Conservation (phyloP, 495 filamentous ascomycete species). For the Annulohypoxylon nitens region DNA sequence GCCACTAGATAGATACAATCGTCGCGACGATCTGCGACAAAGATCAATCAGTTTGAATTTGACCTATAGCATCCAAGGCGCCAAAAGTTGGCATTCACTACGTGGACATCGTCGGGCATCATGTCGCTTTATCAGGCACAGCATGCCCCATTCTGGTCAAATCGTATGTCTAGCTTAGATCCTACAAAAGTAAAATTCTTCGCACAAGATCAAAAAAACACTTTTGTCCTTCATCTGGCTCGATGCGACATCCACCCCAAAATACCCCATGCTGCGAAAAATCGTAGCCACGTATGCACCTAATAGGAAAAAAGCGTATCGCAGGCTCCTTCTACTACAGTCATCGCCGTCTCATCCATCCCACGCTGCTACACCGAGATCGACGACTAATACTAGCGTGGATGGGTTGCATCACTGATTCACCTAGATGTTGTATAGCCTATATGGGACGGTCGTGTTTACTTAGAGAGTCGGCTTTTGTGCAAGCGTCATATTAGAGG, state of each 20-base stretch:
- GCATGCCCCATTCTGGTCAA: conserved; percentile 16
- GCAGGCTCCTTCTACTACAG: neutral
- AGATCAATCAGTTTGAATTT: neutral
- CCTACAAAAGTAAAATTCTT: conserved; percentile 9
- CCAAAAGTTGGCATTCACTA: conserved; percentile 21
- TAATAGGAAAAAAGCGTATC: conserved; percentile 11
- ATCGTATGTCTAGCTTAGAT: neutral
- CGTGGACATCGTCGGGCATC: conserved; percentile 36
- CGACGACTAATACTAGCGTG: conserved; percentile 13
- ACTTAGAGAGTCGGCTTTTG: neutral
- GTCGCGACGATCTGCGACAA: conserved; percentile 5
- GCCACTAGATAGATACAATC: neutral
- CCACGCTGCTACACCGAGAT: conserved; percentile 31
- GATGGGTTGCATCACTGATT: conserved; percentile 30
- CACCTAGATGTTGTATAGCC: conserved; percentile 12
- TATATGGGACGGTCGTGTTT: conserved; percentile 7
- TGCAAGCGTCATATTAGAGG: neutral
- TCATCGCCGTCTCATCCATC: neutral
- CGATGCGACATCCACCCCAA: conserved; percentile 25
- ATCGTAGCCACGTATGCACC: conserved; percentile 22
- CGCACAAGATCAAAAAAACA: conserved; percentile 7
- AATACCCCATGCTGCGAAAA: conserved; percentile 19
- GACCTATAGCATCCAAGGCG: conserved; percentile 14
- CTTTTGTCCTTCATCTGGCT: neutral
- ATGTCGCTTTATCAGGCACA: conserved; percentile 19